phyloP scores from a whole-genome alignment of 2,329 filamentous ascomycete species.

The Chrysoporthe cubensis region DNA sequence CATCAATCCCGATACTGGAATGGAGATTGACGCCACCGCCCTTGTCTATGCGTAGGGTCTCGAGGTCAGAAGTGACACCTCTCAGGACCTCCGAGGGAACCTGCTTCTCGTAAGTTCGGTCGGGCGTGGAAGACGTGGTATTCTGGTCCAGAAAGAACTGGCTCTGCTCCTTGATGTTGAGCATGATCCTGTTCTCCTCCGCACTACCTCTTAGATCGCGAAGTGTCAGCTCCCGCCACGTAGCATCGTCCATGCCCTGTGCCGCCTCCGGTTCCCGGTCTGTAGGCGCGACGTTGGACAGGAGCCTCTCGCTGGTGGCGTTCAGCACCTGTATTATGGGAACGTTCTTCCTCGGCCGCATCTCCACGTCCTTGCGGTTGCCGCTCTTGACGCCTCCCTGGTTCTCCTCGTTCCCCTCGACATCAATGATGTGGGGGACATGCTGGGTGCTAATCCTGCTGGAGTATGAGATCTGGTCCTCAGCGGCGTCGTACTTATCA shows the following conservation, averaged over 20 bases:
- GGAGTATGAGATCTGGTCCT: slow-evolving; percentile 61
- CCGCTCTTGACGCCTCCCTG: slow-evolving; percentile 80
- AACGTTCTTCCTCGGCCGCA: slow-evolving; percentile 80
- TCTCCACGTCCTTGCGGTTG: slow-evolving; percentile 87
- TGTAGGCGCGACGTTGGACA: slow-evolving; percentile 81
- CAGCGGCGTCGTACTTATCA: slow-evolving; percentile 80
- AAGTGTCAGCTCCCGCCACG: slow-evolving; percentile 75
- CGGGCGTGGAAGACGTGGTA: slow-evolving; percentile 49
- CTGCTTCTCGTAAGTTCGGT: slow-evolving; percentile 67
- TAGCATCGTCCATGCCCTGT: slow-evolving; percentile 71
- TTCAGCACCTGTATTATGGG: slow-evolving; percentile 91
- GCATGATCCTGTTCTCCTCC: slow-evolving; percentile 75
- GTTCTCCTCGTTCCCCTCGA: slow-evolving; percentile 94
- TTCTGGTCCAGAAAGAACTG: slow-evolving; percentile 73
- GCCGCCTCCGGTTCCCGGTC: slow-evolving; percentile 71
- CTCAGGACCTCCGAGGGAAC: slow-evolving; percentile 70
- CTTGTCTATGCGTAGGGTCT: slow-evolving; percentile 51
- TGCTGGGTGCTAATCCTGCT: slow-evolving; percentile 63
- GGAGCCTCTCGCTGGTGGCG: slow-evolving; percentile 87
- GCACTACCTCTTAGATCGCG: slow-evolving; percentile 78
- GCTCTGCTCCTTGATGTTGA: slow-evolving; percentile 88
- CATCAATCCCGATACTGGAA: slow-evolving; percentile 67
- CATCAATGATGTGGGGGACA: slow-evolving; percentile 86
- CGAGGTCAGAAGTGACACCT: slow-evolving; percentile 66
- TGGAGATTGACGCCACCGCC: slow-evolving; percentile 63